Evolutionary conservation across 2,329 filamentous ascomycete species (phyloP).

Genomic region (Fusarium protoensiforme): DNA sequence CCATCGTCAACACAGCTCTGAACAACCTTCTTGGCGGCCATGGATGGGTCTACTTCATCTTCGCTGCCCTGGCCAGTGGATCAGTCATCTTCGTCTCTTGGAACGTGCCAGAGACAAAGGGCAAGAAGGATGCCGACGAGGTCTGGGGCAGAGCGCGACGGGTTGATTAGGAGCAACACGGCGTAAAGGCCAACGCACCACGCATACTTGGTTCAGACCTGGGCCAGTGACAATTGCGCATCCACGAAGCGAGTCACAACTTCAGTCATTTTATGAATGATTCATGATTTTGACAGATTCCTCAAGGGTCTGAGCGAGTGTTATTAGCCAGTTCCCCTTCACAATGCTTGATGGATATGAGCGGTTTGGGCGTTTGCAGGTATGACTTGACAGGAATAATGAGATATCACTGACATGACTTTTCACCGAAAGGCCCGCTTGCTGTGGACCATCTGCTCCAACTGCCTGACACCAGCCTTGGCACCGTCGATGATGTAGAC

Average conservation of each 20-base stretch:
- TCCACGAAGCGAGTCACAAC: background rate
- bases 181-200: background rate
- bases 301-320: background rate
- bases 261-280: background rate
- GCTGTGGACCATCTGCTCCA: slow-evolving; percentile 65
- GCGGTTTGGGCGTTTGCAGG: slow-evolving; percentile 1
- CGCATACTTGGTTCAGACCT: background rate
- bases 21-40: slow-evolving; percentile 72
- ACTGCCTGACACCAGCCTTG: slow-evolving; percentile 72
- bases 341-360: slow-evolving; percentile 6
- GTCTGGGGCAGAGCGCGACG: slow-evolving; percentile 82
- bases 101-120: slow-evolving; percentile 88
- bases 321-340: background rate
- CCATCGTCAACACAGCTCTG: slow-evolving; percentile 80
- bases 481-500: slow-evolving; percentile 85
- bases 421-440: slow-evolving; percentile 51
- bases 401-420: background rate
- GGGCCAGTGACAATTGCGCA: background rate
- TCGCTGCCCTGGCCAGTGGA: slow-evolving; percentile 76
- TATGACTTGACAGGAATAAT: slow-evolving; percentile 11
- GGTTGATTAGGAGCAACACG: slow-evolving; percentile 54
- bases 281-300: background rate
- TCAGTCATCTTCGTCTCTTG: slow-evolving; percentile 78
- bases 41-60: slow-evolving; percentile 93
- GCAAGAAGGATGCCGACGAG: slow-evolving; percentile 84